A percentile compares a stretch with the other conserved stretches of the same genome.
Conservation (phyloP, 2,329 filamentous ascomycete genomes). For the Berkeleyomyces basicola region DNA sequence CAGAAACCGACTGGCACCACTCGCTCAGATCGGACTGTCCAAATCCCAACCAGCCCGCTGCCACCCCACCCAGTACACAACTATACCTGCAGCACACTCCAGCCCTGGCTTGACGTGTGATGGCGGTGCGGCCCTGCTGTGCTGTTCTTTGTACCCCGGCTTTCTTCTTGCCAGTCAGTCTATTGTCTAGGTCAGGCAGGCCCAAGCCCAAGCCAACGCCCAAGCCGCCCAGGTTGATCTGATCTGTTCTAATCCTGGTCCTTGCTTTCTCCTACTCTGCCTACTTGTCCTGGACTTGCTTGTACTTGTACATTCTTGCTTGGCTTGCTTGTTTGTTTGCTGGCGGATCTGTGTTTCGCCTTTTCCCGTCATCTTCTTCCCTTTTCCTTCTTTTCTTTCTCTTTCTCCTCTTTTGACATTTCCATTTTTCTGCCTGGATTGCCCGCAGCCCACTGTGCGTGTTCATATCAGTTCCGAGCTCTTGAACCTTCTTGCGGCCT, state of each 20-base stretch:
- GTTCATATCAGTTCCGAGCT: neutral
- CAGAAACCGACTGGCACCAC: too few species aligned
- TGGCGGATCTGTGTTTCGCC: neutral
- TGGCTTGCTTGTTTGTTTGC: neutral
- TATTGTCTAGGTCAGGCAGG: neutral
- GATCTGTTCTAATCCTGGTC: neutral
- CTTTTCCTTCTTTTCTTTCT: conserved; percentile 1
- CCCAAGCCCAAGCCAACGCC: neutral
- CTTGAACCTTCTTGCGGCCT: neutral
- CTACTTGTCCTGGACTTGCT: neutral
- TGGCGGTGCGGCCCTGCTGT: too few species aligned
- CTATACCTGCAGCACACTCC: too few species aligned
- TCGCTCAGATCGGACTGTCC: too few species aligned
- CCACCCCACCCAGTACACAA: too few species aligned
- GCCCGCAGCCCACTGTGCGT: neutral
- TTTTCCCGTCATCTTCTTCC: neutral
- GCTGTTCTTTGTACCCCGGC: neutral
- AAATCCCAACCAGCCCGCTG: too few species aligned
- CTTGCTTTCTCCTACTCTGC: neutral
- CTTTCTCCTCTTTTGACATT: conserved; percentile 5
- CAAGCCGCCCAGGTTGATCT: too few species aligned
- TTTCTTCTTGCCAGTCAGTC: neutral
- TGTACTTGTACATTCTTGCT: neutral
- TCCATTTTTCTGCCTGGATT: neutral
- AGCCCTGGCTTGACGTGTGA: too few species aligned